phyloP scores from a whole-genome alignment of 2,329 filamentous ascomycete genomes.

The Colletotrichum caudatum region DNA sequence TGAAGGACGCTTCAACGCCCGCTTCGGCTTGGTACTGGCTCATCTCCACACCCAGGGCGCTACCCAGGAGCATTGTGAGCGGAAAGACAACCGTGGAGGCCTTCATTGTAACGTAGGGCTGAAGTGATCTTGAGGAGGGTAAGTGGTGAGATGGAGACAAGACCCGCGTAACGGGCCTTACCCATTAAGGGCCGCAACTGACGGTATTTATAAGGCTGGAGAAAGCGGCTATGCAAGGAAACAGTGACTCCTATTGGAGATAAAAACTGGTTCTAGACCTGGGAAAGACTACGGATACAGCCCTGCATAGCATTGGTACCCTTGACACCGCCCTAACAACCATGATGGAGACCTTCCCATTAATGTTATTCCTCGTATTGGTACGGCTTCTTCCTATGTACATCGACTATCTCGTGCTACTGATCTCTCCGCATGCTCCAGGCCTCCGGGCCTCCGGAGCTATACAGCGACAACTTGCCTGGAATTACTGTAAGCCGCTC shows the following conservation, averaged over 20 bases:
- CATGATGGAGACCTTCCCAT: neutral
- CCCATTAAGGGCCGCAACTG: neutral
- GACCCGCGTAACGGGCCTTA: too few species aligned
- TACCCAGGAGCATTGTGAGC: slow-evolving; percentile 14
- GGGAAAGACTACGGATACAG: neutral
- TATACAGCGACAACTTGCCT: neutral
- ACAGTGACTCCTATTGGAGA: neutral
- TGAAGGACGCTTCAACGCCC: slow-evolving; percentile 20
- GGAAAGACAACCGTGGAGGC: slow-evolving; percentile 17
- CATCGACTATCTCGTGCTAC: neutral
- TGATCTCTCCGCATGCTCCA: neutral
- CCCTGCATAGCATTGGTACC: neutral
- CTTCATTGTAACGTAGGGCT: slow-evolving; percentile 1
- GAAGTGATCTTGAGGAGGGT: neutral
- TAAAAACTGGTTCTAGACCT: neutral
- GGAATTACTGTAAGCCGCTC: neutral
- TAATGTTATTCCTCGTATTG: too few species aligned
- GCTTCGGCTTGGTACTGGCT: slow-evolving; percentile 2
- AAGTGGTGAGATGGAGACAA: neutral
- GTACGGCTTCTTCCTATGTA: neutral
- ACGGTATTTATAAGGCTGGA: neutral
- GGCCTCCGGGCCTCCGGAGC: neutral
- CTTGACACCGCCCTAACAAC: neutral
- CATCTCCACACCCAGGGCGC: slow-evolving; percentile 25
- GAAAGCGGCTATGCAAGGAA: neutral